A percentile compares a stretch with the other conserved stretches of the same genome.
Conservation (phyloP, 176 grass and related monocot genomes). For the Phragmites australis region DNA sequence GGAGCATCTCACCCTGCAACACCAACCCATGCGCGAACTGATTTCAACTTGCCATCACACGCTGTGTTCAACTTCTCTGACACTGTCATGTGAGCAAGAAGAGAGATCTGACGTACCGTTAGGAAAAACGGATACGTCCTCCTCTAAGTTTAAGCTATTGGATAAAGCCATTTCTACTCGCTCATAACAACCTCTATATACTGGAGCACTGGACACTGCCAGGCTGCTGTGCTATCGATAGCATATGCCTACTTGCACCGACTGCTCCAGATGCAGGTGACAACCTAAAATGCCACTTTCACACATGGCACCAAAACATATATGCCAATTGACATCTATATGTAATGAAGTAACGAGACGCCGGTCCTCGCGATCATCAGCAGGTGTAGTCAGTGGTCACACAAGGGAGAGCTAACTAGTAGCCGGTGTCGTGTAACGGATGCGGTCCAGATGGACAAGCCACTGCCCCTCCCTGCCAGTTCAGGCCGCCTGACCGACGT, state of each 20-base stretch:
- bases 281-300: background rate
- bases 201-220: background rate
- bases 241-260: background rate
- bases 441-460: background rate
- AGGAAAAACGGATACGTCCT: background rate
- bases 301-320: background rate
- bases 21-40: background rate
- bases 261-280: background rate
- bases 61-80: conserved; percentile 13
- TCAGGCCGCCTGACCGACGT: background rate
- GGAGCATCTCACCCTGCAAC: conserved; percentile 27
- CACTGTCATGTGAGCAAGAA: conserved; percentile 2
- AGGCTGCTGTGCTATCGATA: background rate
- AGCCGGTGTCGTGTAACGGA: conserved; percentile 1
- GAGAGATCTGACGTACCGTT: background rate
- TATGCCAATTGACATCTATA: background rate
- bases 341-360: background rate
- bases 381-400: background rate
- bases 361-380: background rate
- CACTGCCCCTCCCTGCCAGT: background rate
- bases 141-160: background rate
- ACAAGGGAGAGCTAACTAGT: background rate
- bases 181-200: background rate
- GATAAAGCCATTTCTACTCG: background rate
- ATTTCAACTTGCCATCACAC: conserved; percentile 36